Conservation (phyloP, 768 basidiomycete species). For the Suillus subalutaceus region DNA sequence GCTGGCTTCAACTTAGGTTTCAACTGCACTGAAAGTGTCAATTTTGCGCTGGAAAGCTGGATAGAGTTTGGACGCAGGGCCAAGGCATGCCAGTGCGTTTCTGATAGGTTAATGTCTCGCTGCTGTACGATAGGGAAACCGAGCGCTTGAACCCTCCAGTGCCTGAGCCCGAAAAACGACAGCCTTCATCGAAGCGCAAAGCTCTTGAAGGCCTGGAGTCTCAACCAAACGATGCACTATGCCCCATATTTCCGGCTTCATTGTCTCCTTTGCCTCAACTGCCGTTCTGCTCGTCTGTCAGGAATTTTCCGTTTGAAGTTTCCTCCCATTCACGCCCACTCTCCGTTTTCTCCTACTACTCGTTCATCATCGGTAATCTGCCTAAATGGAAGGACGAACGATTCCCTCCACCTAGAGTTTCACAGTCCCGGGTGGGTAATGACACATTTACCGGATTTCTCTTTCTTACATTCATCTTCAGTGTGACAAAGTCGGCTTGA, state of each 20-base stretch:
- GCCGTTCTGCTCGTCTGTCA: no score
- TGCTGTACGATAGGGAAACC: constrained; percentile 66
- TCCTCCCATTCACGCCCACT: no score
- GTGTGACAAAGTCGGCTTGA: constrained; percentile 89
- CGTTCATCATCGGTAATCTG: constrained; percentile 61
- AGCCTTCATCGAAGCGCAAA: constrained; percentile 43
- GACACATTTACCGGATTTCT: neutral
- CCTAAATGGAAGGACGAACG: constrained; percentile 74
- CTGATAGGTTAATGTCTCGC: constrained; percentile 60
- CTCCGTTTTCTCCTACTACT: no score
- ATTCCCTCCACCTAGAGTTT: constrained; percentile 83
- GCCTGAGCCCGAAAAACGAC: constrained; percentile 7
- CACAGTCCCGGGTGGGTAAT: constrained; percentile 67
- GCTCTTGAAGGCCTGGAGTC: constrained; percentile 30
- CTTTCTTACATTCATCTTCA: constrained; percentile 32
- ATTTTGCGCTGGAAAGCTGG: constrained; percentile 96
- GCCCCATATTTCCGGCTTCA: no score
- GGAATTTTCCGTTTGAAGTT: no score
- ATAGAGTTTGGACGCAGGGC: constrained; percentile 85
- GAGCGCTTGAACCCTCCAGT: constrained; percentile 35
- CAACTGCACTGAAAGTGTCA: constrained; percentile 97
- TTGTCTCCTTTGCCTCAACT: no score
- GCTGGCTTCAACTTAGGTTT: constrained; percentile 94
- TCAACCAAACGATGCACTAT: no score
- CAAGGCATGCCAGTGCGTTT: constrained; percentile 72